Conservation (phyloP, 192 early-diverging fungal species). For the Ambispora gerdemannii region DNA sequence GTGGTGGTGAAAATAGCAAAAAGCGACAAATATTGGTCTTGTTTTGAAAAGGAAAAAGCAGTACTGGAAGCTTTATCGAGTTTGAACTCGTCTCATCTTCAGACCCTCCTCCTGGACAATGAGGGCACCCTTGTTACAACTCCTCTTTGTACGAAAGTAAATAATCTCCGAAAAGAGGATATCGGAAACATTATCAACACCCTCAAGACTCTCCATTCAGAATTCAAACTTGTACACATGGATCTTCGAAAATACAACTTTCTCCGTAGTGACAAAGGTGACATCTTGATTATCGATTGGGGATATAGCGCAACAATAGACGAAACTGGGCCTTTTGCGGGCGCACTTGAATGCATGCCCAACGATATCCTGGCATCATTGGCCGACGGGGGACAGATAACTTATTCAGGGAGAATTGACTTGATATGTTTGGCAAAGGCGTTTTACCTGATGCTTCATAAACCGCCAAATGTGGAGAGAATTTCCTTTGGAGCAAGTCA, state of each 20-base stretch:
- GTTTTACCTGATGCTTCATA: constrained; percentile 21
- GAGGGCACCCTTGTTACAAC: constrained; percentile 8
- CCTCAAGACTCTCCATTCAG: neutral
- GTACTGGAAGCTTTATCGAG: neutral
- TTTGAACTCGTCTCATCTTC: constrained; percentile 2
- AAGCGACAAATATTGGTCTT: neutral
- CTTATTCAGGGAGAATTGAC: neutral
- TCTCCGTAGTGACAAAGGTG: neutral
- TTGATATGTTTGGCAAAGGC: constrained; percentile 18
- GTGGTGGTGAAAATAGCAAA: constrained; percentile 25
- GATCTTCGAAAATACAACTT: constrained; percentile 11
- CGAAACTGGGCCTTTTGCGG: neutral
- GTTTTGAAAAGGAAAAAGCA: constrained; percentile 23
- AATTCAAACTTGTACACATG: no score
- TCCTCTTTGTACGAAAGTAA: constrained; percentile 16
- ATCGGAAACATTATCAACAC: constrained; percentile 24
- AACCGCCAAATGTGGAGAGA: neutral
- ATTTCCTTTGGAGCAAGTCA: neutral
- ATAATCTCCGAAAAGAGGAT: constrained; percentile 17
- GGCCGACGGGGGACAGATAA: neutral
- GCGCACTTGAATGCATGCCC: constrained; percentile 20
- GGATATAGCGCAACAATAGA: constrained; percentile 12
- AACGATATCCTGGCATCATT: constrained; percentile 7
- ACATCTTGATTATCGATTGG: constrained; percentile 25
- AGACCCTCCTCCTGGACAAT: neutral